Percentiles rank a stretch among this genome's conserved stretches.
Conservation (phyloP, 495 filamentous ascomycete genomes). For the Letharia lupina region DNA sequence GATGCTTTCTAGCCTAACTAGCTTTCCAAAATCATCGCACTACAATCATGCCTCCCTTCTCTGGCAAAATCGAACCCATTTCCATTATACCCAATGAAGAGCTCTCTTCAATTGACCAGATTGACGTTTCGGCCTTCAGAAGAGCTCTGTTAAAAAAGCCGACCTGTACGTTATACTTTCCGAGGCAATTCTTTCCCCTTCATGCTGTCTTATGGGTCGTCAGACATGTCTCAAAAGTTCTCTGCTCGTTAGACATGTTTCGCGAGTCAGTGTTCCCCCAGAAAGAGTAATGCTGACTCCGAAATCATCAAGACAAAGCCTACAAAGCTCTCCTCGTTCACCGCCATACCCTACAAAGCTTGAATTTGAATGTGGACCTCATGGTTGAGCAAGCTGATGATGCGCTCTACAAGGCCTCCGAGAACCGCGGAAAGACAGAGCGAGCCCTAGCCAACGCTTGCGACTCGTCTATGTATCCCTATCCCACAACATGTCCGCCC, state of each 20-base stretch:
- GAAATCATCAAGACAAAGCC: not conserved
- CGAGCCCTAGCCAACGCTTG: not conserved
- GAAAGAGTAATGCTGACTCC: no score
- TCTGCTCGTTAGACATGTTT: no score
- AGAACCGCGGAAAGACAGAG: not conserved
- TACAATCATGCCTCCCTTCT: not conserved
- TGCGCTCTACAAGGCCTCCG: not conserved
- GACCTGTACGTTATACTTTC: not conserved
- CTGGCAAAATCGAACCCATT: not conserved
- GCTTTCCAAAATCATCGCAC: not conserved
- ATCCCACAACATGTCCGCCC: not conserved
- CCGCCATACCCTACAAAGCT: not conserved
- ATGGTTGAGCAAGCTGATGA: not conserved
- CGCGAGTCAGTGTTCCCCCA: no score
- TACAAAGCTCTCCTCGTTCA: not conserved
- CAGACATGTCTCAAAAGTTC: no score
- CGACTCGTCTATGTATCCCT: not conserved
- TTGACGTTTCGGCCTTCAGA: not conserved
- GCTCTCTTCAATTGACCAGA: not conserved
- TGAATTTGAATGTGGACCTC: not conserved
- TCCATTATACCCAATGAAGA: not conserved
- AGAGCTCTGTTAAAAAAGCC: not conserved
- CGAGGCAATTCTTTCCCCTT: no score
- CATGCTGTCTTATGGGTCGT: no score
- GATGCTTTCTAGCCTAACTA: not conserved